Conservation (phyloP, 1,284 basidiomycete species). For the Entoloma clypeatum region DNA sequence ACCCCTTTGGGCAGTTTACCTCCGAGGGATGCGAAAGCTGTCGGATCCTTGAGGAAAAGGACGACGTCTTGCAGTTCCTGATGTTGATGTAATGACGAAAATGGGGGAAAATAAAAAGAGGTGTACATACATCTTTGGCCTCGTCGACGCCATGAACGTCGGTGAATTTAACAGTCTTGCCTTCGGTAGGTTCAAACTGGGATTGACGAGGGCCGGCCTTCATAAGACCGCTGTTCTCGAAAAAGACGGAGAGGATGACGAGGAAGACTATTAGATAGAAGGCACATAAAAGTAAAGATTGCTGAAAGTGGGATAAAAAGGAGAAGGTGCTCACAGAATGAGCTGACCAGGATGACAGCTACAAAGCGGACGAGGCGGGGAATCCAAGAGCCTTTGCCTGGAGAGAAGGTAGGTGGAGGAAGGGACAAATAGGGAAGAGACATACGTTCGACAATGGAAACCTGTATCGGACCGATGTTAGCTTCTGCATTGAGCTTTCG, state of each 20-base stretch:
- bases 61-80: slow-evolving; percentile 92
- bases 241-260: slow-evolving; percentile 80
- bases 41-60: slow-evolving; percentile 88
- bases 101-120: neutral
- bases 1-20: slow-evolving; percentile 92
- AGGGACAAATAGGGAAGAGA: slow-evolving; percentile 13
- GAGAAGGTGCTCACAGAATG: slow-evolving; percentile 44
- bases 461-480: slow-evolving; percentile 63
- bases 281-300: slow-evolving; percentile 7
- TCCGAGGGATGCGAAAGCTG: slow-evolving; percentile 83
- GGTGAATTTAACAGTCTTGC: slow-evolving; percentile 82
- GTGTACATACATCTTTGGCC: slow-evolving; percentile 68
- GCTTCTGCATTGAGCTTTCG: slow-evolving; percentile 41
- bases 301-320: slow-evolving; percentile 6
- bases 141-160: slow-evolving; percentile 96
- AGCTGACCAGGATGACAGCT: slow-evolving; percentile 42
- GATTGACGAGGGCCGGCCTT: slow-evolving; percentile 78
- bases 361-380: slow-evolving; percentile 62
- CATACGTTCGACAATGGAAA: slow-evolving; percentile 77
- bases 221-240: slow-evolving; percentile 90
- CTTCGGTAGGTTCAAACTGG: slow-evolving; percentile 74
- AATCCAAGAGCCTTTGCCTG: slow-evolving; percentile 66
- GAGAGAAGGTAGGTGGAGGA: slow-evolving; percentile 7
- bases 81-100: slow-evolving; percentile 4
- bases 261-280: slow-evolving; percentile 72